Evolutionary conservation across 2,329 filamentous ascomycete species (phyloP).

Genomic region (Paracoccidioides brasiliensis): DNA sequence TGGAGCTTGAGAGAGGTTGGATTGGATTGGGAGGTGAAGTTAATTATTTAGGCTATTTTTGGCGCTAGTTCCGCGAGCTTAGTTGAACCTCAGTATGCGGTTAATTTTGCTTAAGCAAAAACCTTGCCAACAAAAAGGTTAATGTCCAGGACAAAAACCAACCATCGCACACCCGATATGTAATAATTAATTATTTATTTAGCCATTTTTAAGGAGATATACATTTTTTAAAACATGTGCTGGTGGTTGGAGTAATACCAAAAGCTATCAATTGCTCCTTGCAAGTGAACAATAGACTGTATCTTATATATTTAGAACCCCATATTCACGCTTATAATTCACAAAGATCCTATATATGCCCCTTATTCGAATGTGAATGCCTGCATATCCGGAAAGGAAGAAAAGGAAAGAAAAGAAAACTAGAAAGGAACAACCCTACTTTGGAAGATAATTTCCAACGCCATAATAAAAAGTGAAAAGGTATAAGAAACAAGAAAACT

Average conservation of each 20-base stretch:
- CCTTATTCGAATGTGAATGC: not conserved
- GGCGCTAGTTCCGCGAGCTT: not conserved
- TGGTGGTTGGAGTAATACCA: not conserved
- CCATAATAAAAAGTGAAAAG: not conserved
- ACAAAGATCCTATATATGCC: not conserved
- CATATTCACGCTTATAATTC: not conserved
- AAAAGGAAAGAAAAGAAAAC: not conserved
- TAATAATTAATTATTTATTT: too few relatives aligned
- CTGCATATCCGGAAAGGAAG: not conserved
- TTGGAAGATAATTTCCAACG: not conserved
- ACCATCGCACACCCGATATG: too few relatives aligned
- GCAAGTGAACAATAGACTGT: not conserved
- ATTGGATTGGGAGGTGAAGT: not conserved
- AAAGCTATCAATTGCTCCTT: not conserved
- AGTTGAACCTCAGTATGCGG: too few relatives aligned
- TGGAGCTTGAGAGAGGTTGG: not conserved
- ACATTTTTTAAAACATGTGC: not conserved
- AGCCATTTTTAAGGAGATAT: too few relatives aligned
- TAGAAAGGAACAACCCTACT: not conserved
- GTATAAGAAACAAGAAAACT: not conserved
- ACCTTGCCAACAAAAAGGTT: too few relatives aligned
- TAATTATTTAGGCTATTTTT: not conserved
- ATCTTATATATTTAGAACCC: not conserved
- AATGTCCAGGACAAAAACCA: too few relatives aligned
- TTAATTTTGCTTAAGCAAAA: too few relatives aligned